These are phyloP conservation scores for Tirmania nivea DNA, from an alignment of 495 filamentous ascomycete genomes.

Conservation along the genomic window DNA sequence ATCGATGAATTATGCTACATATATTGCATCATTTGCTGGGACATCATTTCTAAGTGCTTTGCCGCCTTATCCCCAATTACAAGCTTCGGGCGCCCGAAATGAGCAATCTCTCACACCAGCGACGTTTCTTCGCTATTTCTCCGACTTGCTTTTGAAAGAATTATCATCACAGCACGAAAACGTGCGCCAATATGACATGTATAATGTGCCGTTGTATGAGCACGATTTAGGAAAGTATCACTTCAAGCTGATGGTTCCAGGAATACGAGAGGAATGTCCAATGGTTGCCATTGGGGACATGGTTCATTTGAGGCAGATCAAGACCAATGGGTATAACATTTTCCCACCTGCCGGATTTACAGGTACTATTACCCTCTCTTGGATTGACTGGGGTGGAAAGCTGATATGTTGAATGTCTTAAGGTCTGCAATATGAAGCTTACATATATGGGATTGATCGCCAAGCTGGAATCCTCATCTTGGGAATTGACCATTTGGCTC, in stretches of 20 bases:
- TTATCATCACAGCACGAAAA: constrained; percentile 8
- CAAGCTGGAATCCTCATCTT: constrained; percentile 19
- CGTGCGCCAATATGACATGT: constrained; percentile 16
- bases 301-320: constrained; percentile 25
- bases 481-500: constrained; percentile 18
- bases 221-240: constrained; percentile 11
- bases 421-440: constrained; percentile 18
- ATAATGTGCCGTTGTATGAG: constrained; percentile 10
- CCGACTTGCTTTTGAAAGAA: too few relatives aligned
- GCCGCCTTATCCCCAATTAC: constrained; percentile 10
- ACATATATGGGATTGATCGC: constrained; percentile 21
- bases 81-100: background rate
- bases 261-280: constrained; percentile 25
- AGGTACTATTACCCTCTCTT: constrained; percentile 1
- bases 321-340: constrained; percentile 7
- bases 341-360: constrained; percentile 9
- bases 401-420: background rate
- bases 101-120: too few relatives aligned
- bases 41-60: constrained; percentile 12
- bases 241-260: constrained; percentile 20
- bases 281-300: constrained; percentile 24
- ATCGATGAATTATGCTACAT: constrained; percentile 13
- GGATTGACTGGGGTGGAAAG: constrained; percentile 1
- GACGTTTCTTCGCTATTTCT: too few relatives aligned
- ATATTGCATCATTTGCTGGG: constrained; percentile 16